Evolutionary conservation across 1,284 basidiomycete species (phyloP), one percentile per base, ranked within the genome.

Genomic region (Apiotrichum gamsii): DNA sequence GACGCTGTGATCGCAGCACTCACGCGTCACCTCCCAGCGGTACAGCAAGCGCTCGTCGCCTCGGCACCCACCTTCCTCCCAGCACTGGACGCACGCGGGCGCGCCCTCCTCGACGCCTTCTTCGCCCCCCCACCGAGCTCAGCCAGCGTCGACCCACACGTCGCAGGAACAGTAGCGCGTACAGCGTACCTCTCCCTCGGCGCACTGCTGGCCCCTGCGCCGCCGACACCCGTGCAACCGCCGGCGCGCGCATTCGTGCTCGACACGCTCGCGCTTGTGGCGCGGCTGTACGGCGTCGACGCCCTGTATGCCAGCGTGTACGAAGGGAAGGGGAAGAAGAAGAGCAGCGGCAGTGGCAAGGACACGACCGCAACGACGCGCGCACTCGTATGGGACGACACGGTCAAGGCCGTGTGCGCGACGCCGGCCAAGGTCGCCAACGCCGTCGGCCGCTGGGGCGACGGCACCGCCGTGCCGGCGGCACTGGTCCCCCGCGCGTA

Each of bases 271-370:
- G 73, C 72, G n/a, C 73, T 69, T 18, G 74, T 91, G 8, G 62
- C 76, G 3, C 70, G 64, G 37, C 72, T 78, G 28, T 90, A 87
- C 61, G 78, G 85, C 5, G 69, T 90, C 38, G 83, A 87, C 56
- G 75, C 81, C 33, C 64, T 90, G 16, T 80, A 83, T 62, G 21
- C n/a, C 8, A 23, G 19, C 9, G 28, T 32, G 4, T 24, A 16
- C 20, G n/a, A 8, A 6, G 8, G 25, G n/a, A 4, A 4, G 25
- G 49, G 47, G 32, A 33, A 40, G 9, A 33, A 40, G 9, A 23
- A 32, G 29, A 13, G 36, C 24, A 37, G 56, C 51, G 33, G 43
- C 43, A 3, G 46, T 45, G 24, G 8, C 10, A 54, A 53, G 32
- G 43, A 38, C 41, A 20, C 18, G 39, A 25, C 9, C 39, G 43